Evolutionary conservation across 192 early-diverging fungal genomes (phyloP).

Genomic region (Coemansia umbellata): DNA sequence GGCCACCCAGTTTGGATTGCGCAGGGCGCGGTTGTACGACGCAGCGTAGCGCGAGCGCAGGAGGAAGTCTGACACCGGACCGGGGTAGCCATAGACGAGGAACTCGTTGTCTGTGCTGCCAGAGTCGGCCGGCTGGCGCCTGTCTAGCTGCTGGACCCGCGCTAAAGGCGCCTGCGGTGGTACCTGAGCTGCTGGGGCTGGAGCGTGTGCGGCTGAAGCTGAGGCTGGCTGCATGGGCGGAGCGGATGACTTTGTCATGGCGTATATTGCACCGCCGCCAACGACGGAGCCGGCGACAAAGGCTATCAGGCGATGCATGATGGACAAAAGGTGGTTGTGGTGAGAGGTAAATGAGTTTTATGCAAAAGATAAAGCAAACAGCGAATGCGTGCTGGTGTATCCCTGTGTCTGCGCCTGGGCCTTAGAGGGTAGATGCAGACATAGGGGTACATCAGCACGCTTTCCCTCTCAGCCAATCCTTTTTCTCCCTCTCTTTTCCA

Average conservation of each 20-base stretch:
- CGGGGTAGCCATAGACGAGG: conserved; percentile 47
- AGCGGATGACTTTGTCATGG: background rate
- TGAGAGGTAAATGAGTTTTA: no score
- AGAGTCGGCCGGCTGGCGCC: conserved; percentile 13
- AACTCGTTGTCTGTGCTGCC: conserved; percentile 28
- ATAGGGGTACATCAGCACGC: no score
- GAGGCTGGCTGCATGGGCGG: background rate
- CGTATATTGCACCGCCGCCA: conserved; percentile 42
- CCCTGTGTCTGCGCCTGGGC: no score
- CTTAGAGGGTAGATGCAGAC: no score
- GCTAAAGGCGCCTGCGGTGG: background rate
- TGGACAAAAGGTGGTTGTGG: no score
- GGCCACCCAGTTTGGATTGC: conserved; percentile 76
- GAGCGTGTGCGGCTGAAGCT: background rate
- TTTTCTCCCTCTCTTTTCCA: no score
- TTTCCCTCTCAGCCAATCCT: no score
- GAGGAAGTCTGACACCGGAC: conserved; percentile 73
- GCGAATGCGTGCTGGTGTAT: no score
- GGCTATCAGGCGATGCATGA: conserved; percentile 37
- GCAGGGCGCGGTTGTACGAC: conserved; percentile 71
- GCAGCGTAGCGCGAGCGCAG: conserved; percentile 65
- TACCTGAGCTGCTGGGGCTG: background rate
- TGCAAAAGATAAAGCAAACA: no score
- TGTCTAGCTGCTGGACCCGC: conserved; percentile 27
- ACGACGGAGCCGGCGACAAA: conserved; percentile 42